Percentiles rank a stretch among this genome's conserved stretches.
Evolutionary conservation across 805 yeast species (phyloP).

Genomic region (Schwanniomyces polymorphus): DNA sequence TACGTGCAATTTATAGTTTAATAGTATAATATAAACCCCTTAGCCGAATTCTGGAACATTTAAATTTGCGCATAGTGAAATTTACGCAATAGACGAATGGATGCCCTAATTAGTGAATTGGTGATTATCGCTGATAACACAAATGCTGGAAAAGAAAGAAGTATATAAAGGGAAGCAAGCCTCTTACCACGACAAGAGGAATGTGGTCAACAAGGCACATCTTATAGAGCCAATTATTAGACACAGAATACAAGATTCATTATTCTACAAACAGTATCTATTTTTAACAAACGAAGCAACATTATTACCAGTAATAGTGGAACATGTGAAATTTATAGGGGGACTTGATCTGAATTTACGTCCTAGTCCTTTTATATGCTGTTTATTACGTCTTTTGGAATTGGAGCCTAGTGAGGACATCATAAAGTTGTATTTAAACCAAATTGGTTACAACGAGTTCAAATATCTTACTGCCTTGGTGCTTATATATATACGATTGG

Average conservation of each 20-base stretch:
- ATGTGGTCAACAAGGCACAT: slow-evolving; percentile 27
- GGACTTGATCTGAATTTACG: slow-evolving; percentile 55
- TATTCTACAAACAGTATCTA: slow-evolving; percentile 43
- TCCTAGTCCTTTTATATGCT: slow-evolving; percentile 74
- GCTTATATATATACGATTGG: slow-evolving; percentile 61
- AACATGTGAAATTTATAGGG: slow-evolving; percentile 50
- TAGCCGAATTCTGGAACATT: too few relatives aligned
- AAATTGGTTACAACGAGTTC: slow-evolving; percentile 56
- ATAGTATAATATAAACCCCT: background rate
- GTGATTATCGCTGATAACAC: background rate
- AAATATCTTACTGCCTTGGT: slow-evolving; percentile 74
- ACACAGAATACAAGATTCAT: slow-evolving; percentile 41
- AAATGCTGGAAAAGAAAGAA: background rate
- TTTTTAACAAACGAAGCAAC: slow-evolving; percentile 42
- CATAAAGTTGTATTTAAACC: slow-evolving; percentile 52
- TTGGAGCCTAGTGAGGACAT: slow-evolving; percentile 66
- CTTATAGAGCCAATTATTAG: slow-evolving; percentile 43
- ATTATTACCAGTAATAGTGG: slow-evolving; percentile 30
- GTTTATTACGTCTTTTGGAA: slow-evolving; percentile 75
- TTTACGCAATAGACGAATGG: background rate
- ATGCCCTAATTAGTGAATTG: background rate
- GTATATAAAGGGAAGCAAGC: slow-evolving; percentile 13
- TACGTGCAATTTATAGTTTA: background rate
- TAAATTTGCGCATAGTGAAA: background rate
- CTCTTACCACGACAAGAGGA: slow-evolving; percentile 27